phyloP scores from a whole-genome alignment of 176 grass and related monocot species.

The Lolium multiflorum region DNA sequence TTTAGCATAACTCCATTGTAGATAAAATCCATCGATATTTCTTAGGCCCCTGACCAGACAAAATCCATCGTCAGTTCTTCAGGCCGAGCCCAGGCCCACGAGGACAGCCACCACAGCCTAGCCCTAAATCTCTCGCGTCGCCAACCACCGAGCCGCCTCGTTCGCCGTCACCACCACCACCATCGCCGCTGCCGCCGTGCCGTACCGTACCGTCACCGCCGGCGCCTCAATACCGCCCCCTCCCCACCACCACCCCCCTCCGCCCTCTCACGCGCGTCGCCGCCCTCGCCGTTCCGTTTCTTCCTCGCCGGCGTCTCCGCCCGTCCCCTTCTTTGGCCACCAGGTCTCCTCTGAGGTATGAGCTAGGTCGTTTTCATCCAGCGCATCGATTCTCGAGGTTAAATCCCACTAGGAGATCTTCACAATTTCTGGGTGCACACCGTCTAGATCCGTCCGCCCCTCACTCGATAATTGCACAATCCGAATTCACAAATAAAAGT shows the following conservation, averaged over 20 bases:
- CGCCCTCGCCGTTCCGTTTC: not conserved
- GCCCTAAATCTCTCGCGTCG: not conserved
- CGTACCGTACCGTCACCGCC: not conserved
- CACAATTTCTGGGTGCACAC: not conserved
- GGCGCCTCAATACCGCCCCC: not conserved
- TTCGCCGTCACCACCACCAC: constrained; percentile 2
- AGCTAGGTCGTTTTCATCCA: not conserved
- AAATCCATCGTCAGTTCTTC: too few relatives aligned
- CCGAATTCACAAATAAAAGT: not conserved
- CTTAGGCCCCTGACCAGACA: too few relatives aligned
- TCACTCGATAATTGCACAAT: not conserved
- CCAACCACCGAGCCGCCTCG: not conserved
- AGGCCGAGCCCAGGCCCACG: too few relatives aligned
- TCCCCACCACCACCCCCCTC: not conserved
- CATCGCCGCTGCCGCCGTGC: not conserved
- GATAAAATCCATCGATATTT: too few relatives aligned
- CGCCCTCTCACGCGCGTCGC: not conserved
- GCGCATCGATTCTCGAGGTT: not conserved
- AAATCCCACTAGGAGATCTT: not conserved
- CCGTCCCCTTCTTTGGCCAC: not conserved
- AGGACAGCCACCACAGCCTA: not conserved
- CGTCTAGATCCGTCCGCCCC: constrained; percentile 26
- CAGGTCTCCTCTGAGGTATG: constrained; percentile 25
- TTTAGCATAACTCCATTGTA: too few relatives aligned
- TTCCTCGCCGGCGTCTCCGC: not conserved